Evolutionary conservation across 2,329 filamentous ascomycete genomes (phyloP).

Genomic region (Exutisphaerella laricina): DNA sequence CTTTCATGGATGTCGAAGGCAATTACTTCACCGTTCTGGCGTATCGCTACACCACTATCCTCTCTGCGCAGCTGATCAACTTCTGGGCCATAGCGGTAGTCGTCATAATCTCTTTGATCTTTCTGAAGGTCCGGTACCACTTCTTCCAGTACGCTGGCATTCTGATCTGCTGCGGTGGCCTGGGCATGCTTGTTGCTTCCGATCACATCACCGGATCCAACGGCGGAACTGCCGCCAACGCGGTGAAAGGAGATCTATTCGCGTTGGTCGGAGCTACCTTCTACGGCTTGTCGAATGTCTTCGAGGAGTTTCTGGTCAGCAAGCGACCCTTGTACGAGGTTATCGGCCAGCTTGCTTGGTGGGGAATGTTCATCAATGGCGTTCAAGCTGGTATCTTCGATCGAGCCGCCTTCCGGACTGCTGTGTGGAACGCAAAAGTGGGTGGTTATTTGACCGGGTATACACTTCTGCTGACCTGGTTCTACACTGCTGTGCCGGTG

Average conservation of each 20-base stretch:
- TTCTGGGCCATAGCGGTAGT: conserved; percentile 98
- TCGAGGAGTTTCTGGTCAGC: conserved; percentile 90
- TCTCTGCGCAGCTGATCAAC: conserved; percentile 92
- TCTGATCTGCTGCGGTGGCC: conserved; percentile 82
- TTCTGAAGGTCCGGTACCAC: conserved; percentile 87
- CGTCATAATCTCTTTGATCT: conserved; percentile 72
- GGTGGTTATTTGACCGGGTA: conserved; percentile 85
- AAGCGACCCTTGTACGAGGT: conserved; percentile 88
- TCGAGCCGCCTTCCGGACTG: conserved; percentile 58
- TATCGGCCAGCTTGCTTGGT: conserved; percentile 82
- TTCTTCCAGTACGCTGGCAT: conserved; percentile 80
- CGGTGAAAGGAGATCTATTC: conserved; percentile 88
- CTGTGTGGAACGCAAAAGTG: conserved; percentile 47
- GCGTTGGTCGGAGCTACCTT: conserved; percentile 81
- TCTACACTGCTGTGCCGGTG: conserved; percentile 82
- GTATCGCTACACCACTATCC: conserved; percentile 85
- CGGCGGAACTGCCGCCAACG: conserved; percentile 60
- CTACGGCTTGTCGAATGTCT: conserved; percentile 86
- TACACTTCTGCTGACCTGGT: conserved; percentile 73
- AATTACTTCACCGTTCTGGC: conserved; percentile 98
- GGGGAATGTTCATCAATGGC: conserved; percentile 86
- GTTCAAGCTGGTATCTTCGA: conserved; percentile 90
- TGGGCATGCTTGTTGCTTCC: conserved; percentile 77
- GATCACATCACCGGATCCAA: conserved; percentile 78
- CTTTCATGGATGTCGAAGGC: conserved; percentile 89